Evolutionary conservation across 352 stramenopile species (phyloP), one percentile per base, ranked within the genome.

Genomic region (Globisporangium polare): DNA sequence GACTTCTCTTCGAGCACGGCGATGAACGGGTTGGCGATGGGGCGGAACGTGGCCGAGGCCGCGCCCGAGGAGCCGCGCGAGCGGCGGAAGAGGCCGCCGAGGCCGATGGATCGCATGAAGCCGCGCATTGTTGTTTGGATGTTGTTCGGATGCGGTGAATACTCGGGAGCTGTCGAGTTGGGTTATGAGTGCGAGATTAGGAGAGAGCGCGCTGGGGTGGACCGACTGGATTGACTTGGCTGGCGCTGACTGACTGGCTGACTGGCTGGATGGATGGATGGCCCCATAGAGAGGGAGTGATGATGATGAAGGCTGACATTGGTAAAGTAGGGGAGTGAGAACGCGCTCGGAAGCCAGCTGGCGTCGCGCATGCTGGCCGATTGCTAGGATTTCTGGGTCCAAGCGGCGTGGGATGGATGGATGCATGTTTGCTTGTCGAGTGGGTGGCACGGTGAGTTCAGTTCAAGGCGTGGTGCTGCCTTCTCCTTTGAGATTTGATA

Each of bases 81-180:
- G 37, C 65, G 54, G 59, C 68, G 74, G 57, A 89, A 78, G 53
- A 91, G 73, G 33, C 78, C 67, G 53, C 77, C 79, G 24, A 90
- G 77, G 55, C 75, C 81, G 63, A 80, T 75, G 17, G 79, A 74
- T 55, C 76, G 78, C 76, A 88, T 91, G 53, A 88, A 89, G 37
- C 60, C 74, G 63, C 76, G 78, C 82, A 91, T 91, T 15, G 53
- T 76, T 68, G n/a, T 65, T 61, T 50, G 39, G 8, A 46, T 35
- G 41, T 68, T 33, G 15, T 33, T 7, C 9, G 18, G 22, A 9
- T 8, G 10, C 4, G 33, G 31, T 1, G 18, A 66, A 63, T 67
- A 71, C 56, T 60, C 47, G 58, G 53, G 17, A 63, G 68, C 63
- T 54, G 53, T 46, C 65, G 63, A 73, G 67, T 76, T 77, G 60